Evolutionary conservation across 2,329 filamentous ascomycete genomes (phyloP).

Genomic region (Trichothecium roseum): DNA sequence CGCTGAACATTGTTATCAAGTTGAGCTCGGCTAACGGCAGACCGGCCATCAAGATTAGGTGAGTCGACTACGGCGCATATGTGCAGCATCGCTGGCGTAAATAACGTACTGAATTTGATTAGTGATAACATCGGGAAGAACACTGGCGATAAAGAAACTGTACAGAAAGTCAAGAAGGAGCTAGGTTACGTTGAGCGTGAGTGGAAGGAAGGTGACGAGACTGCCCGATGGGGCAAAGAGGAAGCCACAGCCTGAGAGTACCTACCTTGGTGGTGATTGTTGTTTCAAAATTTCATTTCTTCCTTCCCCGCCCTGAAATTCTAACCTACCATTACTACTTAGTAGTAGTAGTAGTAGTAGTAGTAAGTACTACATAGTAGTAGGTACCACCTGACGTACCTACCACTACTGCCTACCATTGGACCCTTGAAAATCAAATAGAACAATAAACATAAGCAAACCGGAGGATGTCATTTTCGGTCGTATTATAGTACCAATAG

Average conservation of each 20-base stretch:
- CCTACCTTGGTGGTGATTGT: no score
- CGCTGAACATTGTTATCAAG: slow-evolving; percentile 97
- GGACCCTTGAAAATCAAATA: no score
- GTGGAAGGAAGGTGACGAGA: slow-evolving; percentile 80
- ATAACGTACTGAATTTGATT: background rate
- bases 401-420: no score
- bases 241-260: slow-evolving; percentile 12
- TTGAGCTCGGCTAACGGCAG: slow-evolving; percentile 73
- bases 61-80: slow-evolving; percentile 6
- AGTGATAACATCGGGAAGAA: slow-evolving; percentile 87
- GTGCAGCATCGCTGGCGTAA: background rate
- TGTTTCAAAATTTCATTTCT: no score
- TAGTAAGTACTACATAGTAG: no score
- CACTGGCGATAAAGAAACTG: slow-evolving; percentile 71
- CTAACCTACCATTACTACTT: no score
- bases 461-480: no score
- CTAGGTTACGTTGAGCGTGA: slow-evolving; percentile 78
- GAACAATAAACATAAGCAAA: no score
- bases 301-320: no score
- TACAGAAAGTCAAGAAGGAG: slow-evolving; percentile 72
- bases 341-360: no score
- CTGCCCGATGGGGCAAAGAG: slow-evolving; percentile 63
- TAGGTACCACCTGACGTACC: no score
- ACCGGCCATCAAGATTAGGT: slow-evolving; percentile 80
- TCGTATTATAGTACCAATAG: no score